phyloP scores from a whole-genome alignment of 208 protist genomes.

The Wallacemonas sp. region DNA sequence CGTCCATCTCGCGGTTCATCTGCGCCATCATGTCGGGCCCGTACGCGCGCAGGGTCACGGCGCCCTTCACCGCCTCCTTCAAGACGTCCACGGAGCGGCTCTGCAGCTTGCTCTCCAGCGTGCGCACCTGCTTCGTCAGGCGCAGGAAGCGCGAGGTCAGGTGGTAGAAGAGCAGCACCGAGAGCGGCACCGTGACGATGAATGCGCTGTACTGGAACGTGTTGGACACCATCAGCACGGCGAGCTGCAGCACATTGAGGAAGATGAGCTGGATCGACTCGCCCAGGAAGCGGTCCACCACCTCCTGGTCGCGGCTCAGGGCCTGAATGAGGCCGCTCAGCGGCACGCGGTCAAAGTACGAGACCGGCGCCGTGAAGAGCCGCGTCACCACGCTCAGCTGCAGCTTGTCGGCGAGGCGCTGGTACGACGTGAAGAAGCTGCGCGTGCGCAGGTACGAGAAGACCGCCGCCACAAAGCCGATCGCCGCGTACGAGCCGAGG shows the following conservation, averaged over 20 bases:
- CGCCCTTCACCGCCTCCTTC: conserved; percentile 65
- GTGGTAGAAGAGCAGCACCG: conserved; percentile 71
- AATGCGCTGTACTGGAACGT: conserved; percentile 59
- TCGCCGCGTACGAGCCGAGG: conserved; percentile 57
- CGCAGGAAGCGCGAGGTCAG: conserved; percentile 66
- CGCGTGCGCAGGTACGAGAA: conserved; percentile 59
- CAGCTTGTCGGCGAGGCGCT: conserved; percentile 54
- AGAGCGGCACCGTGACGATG: conserved; percentile 62
- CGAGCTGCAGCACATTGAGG: conserved; percentile 60
- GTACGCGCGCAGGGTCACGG: conserved; percentile 67
- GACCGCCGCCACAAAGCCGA: conserved; percentile 48
- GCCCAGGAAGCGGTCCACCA: conserved; percentile 60
- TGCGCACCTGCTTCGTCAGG: conserved; percentile 70
- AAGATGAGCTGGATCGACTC: conserved; percentile 68
- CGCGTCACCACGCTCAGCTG: conserved; percentile 55
- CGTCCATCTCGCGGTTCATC: conserved; percentile 54
- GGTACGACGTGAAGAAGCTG: conserved; percentile 61
- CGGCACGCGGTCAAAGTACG: conserved; percentile 75
- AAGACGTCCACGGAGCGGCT: conserved; percentile 49
- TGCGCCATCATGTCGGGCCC: conserved; percentile 38
- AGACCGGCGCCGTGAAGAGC: conserved; percentile 70
- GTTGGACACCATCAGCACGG: conserved; percentile 66
- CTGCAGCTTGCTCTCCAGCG: conserved; percentile 56
- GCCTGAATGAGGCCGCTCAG: conserved; percentile 55
- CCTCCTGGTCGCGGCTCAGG: conserved; percentile 70